phyloP scores from a whole-genome alignment of 805 yeast species.

The Isabelozyma gotoi region DNA sequence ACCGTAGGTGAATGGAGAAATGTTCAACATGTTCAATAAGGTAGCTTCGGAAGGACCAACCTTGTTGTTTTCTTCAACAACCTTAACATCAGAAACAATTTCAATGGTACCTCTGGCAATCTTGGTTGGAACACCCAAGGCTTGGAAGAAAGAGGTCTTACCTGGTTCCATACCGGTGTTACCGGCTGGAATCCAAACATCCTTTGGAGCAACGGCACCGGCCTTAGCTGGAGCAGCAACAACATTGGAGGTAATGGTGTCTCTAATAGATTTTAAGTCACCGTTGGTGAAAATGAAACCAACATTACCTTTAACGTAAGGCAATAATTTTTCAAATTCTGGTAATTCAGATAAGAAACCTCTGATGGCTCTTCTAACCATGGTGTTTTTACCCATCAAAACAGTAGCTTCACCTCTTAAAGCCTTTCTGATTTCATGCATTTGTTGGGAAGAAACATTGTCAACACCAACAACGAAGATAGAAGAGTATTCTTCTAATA shows the following conservation, averaged over 20 bases:
- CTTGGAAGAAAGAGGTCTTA: slow-evolving; percentile 99
- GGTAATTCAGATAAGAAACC: slow-evolving; percentile 92
- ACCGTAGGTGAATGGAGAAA: slow-evolving; percentile 99
- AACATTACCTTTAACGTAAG: slow-evolving; percentile 95
- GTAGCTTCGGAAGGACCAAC: slow-evolving; percentile 99
- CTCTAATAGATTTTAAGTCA: slow-evolving; percentile 92
- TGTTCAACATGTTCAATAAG: slow-evolving; percentile 98
- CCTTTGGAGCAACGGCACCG: slow-evolving; percentile 98
- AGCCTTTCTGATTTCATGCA: slow-evolving; percentile 98
- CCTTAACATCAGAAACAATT: slow-evolving; percentile 95
- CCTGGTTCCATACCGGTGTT: slow-evolving; percentile 99
- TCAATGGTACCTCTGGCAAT: slow-evolving; percentile 99
- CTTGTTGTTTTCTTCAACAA: slow-evolving; percentile 78
- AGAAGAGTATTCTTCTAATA: slow-evolving; percentile 95
- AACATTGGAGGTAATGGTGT: slow-evolving; percentile 81
- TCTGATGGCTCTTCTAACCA: slow-evolving; percentile 99
- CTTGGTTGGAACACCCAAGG: slow-evolving; percentile 99
- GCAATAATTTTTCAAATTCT: slow-evolving; percentile 92
- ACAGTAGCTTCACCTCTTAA: slow-evolving; percentile 94
- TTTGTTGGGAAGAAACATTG: slow-evolving; percentile 99
- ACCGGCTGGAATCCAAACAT: slow-evolving; percentile 97
- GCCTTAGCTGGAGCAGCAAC: slow-evolving; percentile 99
- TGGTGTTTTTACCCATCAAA: slow-evolving; percentile 99
- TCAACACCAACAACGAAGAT: slow-evolving; percentile 99
- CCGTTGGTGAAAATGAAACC: slow-evolving; percentile 99